Evolutionary conservation across 192 early-diverging fungal species (phyloP).

Genomic region (Coemansia biformis): DNA sequence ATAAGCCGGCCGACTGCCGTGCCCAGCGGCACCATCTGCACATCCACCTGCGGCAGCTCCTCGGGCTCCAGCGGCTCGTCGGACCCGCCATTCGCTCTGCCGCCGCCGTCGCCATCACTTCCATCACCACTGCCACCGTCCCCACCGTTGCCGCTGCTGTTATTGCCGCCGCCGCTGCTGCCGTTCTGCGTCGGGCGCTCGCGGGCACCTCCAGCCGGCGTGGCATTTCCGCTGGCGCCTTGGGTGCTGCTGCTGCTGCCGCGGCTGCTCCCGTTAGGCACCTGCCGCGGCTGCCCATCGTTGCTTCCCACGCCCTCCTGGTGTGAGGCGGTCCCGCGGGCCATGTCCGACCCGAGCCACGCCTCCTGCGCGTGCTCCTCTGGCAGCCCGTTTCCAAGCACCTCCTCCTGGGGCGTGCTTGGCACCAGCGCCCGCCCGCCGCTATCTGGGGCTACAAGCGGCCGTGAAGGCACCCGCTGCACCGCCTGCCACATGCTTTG

Average conservation of each 20-base stretch:
- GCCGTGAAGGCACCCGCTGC: slow-evolving; percentile 37
- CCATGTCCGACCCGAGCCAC: no score
- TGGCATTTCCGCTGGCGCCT: background rate
- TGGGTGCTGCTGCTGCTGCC: background rate
- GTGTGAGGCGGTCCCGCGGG: no score
- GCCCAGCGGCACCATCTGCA: slow-evolving; percentile 59
- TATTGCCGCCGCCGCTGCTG: background rate
- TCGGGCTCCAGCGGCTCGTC: slow-evolving; percentile 7
- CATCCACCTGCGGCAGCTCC: slow-evolving; percentile 55
- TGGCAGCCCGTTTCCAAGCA: no score
- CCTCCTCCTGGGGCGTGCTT: no score
- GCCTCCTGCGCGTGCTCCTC: no score
- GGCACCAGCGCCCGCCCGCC: no score
- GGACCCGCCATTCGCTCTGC: slow-evolving; percentile 1
- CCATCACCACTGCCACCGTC: background rate
- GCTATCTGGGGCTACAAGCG: slow-evolving; percentile 12
- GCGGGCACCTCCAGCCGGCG: no score
- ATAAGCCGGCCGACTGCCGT: slow-evolving; percentile 58
- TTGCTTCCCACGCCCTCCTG: no score
- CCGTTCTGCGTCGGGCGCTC: background rate
- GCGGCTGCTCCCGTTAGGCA: no score
- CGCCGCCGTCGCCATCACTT: slow-evolving; percentile 2
- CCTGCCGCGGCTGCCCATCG: no score
- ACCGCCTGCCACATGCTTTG: slow-evolving; percentile 9
- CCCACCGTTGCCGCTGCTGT: slow-evolving; percentile 1